Percentiles rank a stretch among this genome's conserved stretches.
phyloP scores from a whole-genome alignment of 1,284 basidiomycete genomes.

The Cutaneotrichosporon sp. region DNA sequence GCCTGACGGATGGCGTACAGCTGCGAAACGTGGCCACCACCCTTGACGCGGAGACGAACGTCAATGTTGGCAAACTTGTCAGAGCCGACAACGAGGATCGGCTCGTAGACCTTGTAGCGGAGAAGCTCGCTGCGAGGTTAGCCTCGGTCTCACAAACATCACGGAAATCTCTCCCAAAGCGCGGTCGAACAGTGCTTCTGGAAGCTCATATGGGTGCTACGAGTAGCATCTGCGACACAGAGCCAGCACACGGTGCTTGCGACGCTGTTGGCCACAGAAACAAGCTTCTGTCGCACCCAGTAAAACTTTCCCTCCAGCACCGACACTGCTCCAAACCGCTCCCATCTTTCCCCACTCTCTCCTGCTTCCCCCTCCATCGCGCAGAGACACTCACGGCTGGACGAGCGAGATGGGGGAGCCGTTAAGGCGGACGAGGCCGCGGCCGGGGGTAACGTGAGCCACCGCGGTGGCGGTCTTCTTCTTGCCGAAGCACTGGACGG shows the following conservation, averaged over 20 bases:
- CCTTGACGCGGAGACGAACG: constrained; percentile 96
- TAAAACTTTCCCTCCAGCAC: background rate
- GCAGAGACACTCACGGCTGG: constrained; percentile 56
- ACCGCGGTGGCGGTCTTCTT: constrained; percentile 99
- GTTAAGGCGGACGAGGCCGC: constrained; percentile 95
- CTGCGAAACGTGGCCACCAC: constrained; percentile 99
- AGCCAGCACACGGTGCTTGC: no score
- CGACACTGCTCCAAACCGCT: background rate
- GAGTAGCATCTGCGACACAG: no score
- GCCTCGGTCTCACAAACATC: no score
- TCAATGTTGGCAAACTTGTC: constrained; percentile 80
- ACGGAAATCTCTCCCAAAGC: no score
- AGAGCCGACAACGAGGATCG: constrained; percentile 80
- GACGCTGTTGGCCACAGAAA: background rate
- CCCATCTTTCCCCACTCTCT: background rate
- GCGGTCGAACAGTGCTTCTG: no score
- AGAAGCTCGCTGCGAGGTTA: constrained; percentile 63
- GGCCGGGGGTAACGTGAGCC: constrained; percentile 92
- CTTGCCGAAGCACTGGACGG: constrained; percentile 97
- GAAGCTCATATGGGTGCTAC: no score
- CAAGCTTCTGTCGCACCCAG: background rate
- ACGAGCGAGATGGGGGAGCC: constrained; percentile 93
- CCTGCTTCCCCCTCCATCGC: constrained; percentile 1
- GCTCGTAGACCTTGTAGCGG: constrained; percentile 98
- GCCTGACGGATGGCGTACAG: constrained; percentile 99